Conservation (phyloP, 2,329 filamentous ascomycete species). For the Cyphellophora attinorum region DNA sequence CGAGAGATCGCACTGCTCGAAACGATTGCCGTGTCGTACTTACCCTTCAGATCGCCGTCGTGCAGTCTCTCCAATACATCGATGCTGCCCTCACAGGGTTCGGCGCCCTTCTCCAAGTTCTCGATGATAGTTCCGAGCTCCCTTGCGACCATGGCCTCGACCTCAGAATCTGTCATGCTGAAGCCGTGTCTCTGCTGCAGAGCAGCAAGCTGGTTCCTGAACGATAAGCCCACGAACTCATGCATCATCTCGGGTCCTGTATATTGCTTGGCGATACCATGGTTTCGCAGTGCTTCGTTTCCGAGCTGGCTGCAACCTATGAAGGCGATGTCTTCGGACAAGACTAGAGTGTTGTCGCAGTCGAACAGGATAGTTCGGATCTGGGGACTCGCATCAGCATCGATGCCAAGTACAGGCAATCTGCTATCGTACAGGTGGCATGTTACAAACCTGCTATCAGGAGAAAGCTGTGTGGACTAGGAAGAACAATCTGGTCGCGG, state of each 20-base stretch:
- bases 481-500: no score
- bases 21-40: conserved; percentile 71
- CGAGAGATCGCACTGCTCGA: conserved; percentile 71
- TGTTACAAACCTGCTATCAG: no score
- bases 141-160: conserved; percentile 64
- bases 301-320: conserved; percentile 85
- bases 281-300: conserved; percentile 70
- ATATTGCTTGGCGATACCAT: conserved; percentile 60
- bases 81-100: conserved; percentile 63
- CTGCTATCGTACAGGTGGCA: no score
- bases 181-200: conserved; percentile 73
- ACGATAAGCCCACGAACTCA: conserved; percentile 92
- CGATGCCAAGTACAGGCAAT: no score
- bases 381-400: no score
- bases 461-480: no score
- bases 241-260: conserved; percentile 69
- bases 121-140: conserved; percentile 79
- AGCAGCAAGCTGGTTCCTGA: conserved; percentile 66
- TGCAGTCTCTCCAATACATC: conserved; percentile 58
- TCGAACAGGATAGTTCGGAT: conserved; percentile 65
- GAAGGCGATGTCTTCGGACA: conserved; percentile 85
- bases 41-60: conserved; percentile 25
- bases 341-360: conserved; percentile 81
- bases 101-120: conserved; percentile 62
- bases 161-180: conserved; percentile 55